phyloP scores from a whole-genome alignment of 805 yeast genomes.

The Ogataea wickerhamii region DNA sequence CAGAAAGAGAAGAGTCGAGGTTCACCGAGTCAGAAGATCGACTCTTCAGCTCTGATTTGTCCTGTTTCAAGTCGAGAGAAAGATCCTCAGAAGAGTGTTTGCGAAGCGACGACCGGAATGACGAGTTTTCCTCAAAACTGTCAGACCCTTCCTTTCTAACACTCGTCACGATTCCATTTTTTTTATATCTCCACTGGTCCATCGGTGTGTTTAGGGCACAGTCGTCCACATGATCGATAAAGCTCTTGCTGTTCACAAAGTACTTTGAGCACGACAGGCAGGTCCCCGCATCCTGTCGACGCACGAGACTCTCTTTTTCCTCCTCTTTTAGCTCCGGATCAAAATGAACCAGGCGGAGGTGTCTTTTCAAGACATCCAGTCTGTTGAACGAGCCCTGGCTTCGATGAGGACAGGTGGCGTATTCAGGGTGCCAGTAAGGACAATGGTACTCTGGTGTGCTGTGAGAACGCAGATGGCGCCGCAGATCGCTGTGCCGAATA shows the following conservation, averaged over 20 bases:
- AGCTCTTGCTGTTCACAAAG: conserved; percentile 52
- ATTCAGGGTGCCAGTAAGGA: conserved; percentile 65
- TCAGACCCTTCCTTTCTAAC: conserved; percentile 26
- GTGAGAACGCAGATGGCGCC: conserved; percentile 67
- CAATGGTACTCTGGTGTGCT: conserved; percentile 63
- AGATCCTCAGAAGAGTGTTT: conserved; percentile 4
- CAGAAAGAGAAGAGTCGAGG: neutral
- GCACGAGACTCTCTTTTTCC: conserved; percentile 22
- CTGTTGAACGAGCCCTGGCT: conserved; percentile 75
- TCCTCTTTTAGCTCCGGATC: conserved; percentile 38
- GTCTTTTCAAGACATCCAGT: conserved; percentile 71
- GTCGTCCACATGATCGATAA: conserved; percentile 60
- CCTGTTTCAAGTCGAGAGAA: conserved; percentile 1
- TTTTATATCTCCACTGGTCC: conserved; percentile 33
- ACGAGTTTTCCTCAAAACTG: conserved; percentile 11
- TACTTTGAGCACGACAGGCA: conserved; percentile 61
- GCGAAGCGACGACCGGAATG: conserved; percentile 2
- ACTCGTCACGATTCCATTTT: conserved; percentile 29
- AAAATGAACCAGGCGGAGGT: conserved; percentile 65
- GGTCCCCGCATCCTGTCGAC: conserved; percentile 57
- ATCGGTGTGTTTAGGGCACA: conserved; percentile 47
- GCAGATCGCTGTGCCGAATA: conserved; percentile 62
- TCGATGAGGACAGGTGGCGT: conserved; percentile 62
- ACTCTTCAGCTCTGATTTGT: conserved; percentile 1
- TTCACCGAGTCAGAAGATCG: conserved; percentile 2